phyloP scores from a whole-genome alignment of 2,329 filamentous ascomycete genomes.

The Talaromyces sp. region DNA sequence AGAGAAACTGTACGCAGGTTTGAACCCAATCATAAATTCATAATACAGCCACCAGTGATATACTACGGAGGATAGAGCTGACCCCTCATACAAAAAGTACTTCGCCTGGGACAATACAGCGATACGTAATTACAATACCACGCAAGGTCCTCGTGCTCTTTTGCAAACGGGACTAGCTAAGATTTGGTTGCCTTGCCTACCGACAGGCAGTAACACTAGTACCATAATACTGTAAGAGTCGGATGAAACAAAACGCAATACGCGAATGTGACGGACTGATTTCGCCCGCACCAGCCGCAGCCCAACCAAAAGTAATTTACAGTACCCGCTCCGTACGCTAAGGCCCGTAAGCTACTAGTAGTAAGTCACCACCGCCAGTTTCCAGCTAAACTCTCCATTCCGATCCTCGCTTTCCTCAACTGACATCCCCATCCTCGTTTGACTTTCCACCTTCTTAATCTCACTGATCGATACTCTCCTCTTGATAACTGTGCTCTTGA shows the following conservation, averaged over 20 bases:
- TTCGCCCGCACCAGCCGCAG: neutral
- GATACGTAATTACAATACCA: constrained; percentile 1
- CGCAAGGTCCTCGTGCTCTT: constrained; percentile 3
- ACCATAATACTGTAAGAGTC: neutral
- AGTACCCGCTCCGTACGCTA: neutral
- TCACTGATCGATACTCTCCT: neutral
- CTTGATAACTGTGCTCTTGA: neutral
- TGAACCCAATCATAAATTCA: neutral
- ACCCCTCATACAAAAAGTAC: neutral
- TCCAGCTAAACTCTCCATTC: constrained; percentile 9
- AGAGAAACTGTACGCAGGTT: neutral
- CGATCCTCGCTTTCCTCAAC: constrained; percentile 11
- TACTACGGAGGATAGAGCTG: neutral
- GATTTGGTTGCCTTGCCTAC: constrained; percentile 5
- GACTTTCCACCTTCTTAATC: neutral
- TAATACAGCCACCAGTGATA: neutral
- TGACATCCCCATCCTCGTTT: constrained; percentile 6
- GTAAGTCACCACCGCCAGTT: constrained; percentile 2
- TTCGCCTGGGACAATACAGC: neutral
- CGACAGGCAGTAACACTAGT: neutral
- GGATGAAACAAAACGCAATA: neutral
- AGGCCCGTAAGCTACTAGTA: neutral
- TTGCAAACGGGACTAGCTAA: constrained; percentile 1
- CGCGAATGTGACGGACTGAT: neutral
- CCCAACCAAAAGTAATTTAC: constrained; percentile 2